Conservation (phyloP, 345 rosid genomes). For the Syzygium aromaticum region DNA sequence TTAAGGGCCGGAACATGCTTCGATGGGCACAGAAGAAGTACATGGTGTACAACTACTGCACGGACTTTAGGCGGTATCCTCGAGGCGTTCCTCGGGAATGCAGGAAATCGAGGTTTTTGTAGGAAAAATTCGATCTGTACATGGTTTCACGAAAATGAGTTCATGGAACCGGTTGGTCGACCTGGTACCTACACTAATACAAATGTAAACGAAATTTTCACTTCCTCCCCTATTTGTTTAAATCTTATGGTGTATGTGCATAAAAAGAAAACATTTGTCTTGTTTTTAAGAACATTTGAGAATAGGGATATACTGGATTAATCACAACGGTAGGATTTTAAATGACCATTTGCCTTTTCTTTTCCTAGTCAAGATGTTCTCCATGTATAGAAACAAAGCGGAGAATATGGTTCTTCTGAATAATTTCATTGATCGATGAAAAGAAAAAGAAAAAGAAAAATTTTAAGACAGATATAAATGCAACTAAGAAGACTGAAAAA, state of each 20-base stretch:
- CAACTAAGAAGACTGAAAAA: not conserved
- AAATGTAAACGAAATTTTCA: not conserved
- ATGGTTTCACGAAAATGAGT: not conserved
- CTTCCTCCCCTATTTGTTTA: not conserved
- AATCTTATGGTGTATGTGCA: not conserved
- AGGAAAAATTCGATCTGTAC: not conserved
- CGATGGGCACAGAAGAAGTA: constrained; percentile 35
- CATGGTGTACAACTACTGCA: constrained; percentile 47
- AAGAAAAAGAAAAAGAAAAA: fast-evolving
- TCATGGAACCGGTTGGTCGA: not conserved
- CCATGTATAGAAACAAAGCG: not conserved
- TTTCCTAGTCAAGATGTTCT: not conserved
- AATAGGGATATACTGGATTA: not conserved
- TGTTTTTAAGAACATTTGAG: not conserved
- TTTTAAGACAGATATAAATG: fast-evolving
- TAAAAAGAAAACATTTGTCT: not conserved
- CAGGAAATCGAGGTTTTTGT: not conserved
- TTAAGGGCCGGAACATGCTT: constrained; percentile 14
- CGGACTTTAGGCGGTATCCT: constrained; percentile 34
- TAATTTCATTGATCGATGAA: fast-evolving
- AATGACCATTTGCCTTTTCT: not conserved
- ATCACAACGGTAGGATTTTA: not conserved
- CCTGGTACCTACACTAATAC: not conserved
- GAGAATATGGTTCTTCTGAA: fast-evolving
- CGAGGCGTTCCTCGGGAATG: constrained; percentile 42